Conservation (phyloP, 2,329 filamentous ascomycete genomes). For the Monilinia laxa region DNA sequence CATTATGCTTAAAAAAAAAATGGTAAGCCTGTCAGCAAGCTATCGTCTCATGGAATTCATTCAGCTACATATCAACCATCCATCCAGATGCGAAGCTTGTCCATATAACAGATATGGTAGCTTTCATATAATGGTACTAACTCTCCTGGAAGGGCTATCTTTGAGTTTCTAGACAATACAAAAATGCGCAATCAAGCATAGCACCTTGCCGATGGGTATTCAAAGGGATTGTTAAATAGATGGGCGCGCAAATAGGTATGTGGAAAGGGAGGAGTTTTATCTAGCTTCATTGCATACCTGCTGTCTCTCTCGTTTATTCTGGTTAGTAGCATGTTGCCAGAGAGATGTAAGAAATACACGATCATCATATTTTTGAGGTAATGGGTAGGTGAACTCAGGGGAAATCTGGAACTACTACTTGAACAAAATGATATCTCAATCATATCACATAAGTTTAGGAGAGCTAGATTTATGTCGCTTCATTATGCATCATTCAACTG, state of each 20-base stretch:
- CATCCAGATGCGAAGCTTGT: neutral
- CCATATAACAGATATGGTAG: neutral
- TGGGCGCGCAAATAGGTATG: neutral
- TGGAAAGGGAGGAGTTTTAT: too few relatives aligned
- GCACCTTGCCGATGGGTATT: neutral
- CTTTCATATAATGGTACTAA: neutral
- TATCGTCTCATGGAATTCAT: neutral
- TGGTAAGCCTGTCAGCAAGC: neutral
- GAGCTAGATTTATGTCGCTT: neutral
- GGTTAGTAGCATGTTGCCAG: too few relatives aligned
- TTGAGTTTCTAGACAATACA: neutral
- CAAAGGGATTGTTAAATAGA: neutral
- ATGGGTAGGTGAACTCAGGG: neutral
- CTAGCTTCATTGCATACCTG: neutral
- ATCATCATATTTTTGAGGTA: neutral
- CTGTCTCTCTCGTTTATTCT: neutral
- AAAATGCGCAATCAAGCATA: neutral
- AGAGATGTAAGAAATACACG: neutral
- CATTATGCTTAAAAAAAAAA: neutral
- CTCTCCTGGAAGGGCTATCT: neutral
- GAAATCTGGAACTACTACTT: neutral
- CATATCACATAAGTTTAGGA: neutral
- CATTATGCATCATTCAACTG: too few relatives aligned
- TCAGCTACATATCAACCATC: constrained; percentile 1
- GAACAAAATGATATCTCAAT: neutral